A percentile compares a stretch with the other conserved stretches of the same genome.
Conservation (phyloP, 139 green algal genomes). For the Chloropicon primus region DNA sequence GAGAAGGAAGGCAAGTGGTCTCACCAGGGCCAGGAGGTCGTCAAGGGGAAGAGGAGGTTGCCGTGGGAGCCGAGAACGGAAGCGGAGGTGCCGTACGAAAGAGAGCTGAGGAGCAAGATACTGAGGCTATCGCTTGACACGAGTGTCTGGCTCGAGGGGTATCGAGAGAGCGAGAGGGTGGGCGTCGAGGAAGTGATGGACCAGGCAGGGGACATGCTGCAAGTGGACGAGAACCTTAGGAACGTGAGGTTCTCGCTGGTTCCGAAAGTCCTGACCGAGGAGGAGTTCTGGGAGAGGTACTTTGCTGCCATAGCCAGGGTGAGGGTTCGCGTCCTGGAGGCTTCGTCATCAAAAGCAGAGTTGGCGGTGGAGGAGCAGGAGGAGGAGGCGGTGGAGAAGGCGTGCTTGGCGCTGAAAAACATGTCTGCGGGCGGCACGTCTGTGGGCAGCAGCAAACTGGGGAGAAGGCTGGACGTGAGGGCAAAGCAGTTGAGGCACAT, state of each 20-base stretch:
- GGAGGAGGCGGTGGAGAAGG: neutral
- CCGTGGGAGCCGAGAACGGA: neutral
- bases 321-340: slow-evolving; percentile 1
- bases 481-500: neutral
- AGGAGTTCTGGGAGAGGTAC: slow-evolving; percentile 23
- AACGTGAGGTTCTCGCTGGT: slow-evolving; percentile 10
- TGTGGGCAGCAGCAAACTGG: neutral
- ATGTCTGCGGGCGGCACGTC: neutral
- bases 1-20: too few species aligned
- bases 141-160: neutral
- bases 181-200: neutral
- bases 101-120: neutral
- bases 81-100: neutral
- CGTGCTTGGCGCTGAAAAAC: neutral
- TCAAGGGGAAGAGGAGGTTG: too few species aligned
- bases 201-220: neutral
- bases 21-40: too few species aligned
- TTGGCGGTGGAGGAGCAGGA: neutral
- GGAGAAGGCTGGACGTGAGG: neutral
- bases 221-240: slow-evolving; percentile 15
- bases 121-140: neutral
- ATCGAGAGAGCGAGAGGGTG: neutral
- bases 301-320: slow-evolving; percentile 10
- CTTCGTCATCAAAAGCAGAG: neutral
- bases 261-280: slow-evolving; percentile 15